Conservation (phyloP, 2,329 filamentous ascomycete genomes). For the Neocucurbitaria cava region DNA sequence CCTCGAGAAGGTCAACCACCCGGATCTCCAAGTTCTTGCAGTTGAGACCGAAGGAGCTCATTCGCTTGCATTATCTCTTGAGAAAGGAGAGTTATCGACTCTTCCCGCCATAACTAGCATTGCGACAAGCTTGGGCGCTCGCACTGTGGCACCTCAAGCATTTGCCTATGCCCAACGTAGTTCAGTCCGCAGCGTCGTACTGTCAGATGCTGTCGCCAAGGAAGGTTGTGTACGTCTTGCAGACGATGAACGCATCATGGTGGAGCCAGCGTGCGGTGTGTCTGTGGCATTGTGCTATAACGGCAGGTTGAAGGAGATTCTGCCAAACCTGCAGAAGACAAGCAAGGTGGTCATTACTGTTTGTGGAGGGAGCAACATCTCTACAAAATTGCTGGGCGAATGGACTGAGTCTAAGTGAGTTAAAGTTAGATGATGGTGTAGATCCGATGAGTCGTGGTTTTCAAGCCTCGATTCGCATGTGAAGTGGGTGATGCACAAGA, state of each 20-base stretch:
- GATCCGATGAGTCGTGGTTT: too few relatives aligned
- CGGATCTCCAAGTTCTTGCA: constrained; percentile 62
- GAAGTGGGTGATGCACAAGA: neutral
- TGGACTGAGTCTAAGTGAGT: constrained; percentile 1
- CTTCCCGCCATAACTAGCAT: constrained; percentile 75
- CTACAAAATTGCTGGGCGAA: constrained; percentile 38
- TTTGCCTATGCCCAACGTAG: constrained; percentile 64
- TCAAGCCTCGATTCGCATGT: neutral
- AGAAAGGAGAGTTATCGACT: constrained; percentile 62
- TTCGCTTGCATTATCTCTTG: constrained; percentile 68
- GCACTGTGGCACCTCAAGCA: constrained; percentile 68
- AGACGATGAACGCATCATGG: constrained; percentile 78
- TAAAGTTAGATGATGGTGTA: neutral
- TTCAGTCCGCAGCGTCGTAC: constrained; percentile 65
- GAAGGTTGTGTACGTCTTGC: constrained; percentile 76
- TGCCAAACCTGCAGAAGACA: constrained; percentile 59
- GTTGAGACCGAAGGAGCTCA: constrained; percentile 78
- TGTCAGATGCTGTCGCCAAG: constrained; percentile 77
- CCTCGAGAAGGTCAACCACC: constrained; percentile 54
- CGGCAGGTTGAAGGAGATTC: constrained; percentile 61
- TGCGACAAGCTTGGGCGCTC: constrained; percentile 74
- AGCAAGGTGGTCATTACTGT: constrained; percentile 84
- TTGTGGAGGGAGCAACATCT: constrained; percentile 69
- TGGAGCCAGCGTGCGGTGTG: constrained; percentile 84
- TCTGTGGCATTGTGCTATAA: constrained; percentile 72